Evolutionary conservation across 345 rosid species (phyloP).

Genomic region (Physaria fendleri): DNA sequence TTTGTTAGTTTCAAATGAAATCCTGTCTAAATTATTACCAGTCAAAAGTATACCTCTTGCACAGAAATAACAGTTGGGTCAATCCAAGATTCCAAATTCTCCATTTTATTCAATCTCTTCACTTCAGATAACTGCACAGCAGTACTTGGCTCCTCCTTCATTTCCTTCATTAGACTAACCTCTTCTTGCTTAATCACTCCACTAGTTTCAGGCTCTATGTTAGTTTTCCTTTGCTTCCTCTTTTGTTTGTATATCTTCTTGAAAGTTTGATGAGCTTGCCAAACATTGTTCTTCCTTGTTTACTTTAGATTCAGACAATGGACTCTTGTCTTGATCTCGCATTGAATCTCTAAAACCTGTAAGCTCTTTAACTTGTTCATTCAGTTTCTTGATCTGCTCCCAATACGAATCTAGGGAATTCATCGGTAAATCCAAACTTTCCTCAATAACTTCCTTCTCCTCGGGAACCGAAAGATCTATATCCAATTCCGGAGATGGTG

Average conservation of each 20-base stretch:
- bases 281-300: conserved; percentile 17
- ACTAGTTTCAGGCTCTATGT: conserved; percentile 22
- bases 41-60: conserved; percentile 27
- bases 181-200: conserved; percentile 37
- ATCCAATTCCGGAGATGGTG: conserved; percentile 6
- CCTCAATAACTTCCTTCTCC: conserved; percentile 29
- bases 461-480: conserved; percentile 15
- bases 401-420: conserved; percentile 39
- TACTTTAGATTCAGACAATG: conserved; percentile 21
- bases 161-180: conserved; percentile 38
- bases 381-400: conserved; percentile 59
- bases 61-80: conserved; percentile 17
- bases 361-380: conserved; percentile 44
- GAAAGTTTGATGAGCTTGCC: conserved; percentile 36
- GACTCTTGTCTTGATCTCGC: conserved; percentile 6
- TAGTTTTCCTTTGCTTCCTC: conserved; percentile 25
- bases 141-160: conserved; percentile 45
- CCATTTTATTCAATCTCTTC: background rate
- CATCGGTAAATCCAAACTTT: conserved; percentile 15
- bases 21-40: background rate
- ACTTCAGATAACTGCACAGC: too few relatives aligned
- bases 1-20: background rate
- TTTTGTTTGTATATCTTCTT: conserved; percentile 55
- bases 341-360: conserved; percentile 33
- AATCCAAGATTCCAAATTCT: conserved; percentile 41